phyloP scores from a whole-genome alignment of 2,329 filamentous ascomycete species.

The Calonectria pauciramosa region DNA sequence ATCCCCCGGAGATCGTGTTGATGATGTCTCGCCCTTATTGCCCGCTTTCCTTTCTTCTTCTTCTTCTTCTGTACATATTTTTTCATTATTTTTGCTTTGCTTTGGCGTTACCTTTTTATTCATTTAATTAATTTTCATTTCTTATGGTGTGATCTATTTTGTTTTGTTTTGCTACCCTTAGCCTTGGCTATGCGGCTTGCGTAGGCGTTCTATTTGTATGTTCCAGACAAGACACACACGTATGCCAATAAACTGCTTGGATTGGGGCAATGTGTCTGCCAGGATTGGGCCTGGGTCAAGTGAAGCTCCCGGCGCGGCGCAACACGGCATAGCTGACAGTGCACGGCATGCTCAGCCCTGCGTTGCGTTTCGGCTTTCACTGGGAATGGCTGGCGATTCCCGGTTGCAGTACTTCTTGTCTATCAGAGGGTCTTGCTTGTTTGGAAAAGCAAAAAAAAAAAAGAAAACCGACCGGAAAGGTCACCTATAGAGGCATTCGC shows the following conservation, averaged over 20 bases:
- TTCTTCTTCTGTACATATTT: neutral
- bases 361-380: neutral
- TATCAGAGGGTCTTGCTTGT: neutral
- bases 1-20: neutral
- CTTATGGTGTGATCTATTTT: neutral
- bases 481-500: neutral
- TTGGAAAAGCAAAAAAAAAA: neutral
- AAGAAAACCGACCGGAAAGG: neutral
- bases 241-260: conserved; percentile 2
- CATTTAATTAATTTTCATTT: conserved; percentile 1
- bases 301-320: conserved; percentile 8
- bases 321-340: conserved; percentile 11
- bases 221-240: neutral
- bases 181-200: neutral
- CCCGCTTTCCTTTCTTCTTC: neutral
- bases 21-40: neutral
- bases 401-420: neutral
- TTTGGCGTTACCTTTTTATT: neutral
- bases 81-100: neutral
- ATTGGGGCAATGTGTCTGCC: neutral
- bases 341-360: conserved; percentile 26
- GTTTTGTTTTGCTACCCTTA: neutral
- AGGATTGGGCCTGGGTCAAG: conserved; percentile 2
- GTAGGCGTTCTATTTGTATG: neutral
- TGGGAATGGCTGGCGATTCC: conserved; percentile 10